Evolutionary conservation across 768 basidiomycete species (phyloP), one percentile per base, ranked within the genome.

Genomic region (Gautieria morchelliformis): DNA sequence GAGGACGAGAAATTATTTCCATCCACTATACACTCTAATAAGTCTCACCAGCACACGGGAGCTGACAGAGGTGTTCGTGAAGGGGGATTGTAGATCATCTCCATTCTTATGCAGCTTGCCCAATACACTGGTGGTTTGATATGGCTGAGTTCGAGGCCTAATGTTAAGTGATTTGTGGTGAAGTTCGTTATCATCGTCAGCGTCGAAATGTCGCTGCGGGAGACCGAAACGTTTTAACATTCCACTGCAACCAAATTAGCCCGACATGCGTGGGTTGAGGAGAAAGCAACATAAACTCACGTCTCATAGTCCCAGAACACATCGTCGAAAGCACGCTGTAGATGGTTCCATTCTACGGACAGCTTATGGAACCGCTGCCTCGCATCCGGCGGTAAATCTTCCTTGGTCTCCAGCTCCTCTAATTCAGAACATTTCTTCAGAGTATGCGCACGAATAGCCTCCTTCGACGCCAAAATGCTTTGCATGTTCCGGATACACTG

Each of bases 11-110:
- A 17, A 24, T 37, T 52, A 52, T 17, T 52, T 52, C 51, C 51
- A 52, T 52, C 51, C 51, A n/a, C 51, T 40, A 39, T 52, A 52
- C 33, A 52, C 51, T 52, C 51, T 35, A 39, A 52, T 35, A 32
- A 20, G 9, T 22, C 51, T 52, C 17, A 52, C 51, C 20, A 4
- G 32, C 14, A 40, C 3, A 39, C 17, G 32, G 37, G 51, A 52
- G 33, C 15, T n/a, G n/a, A 19, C n/a, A 32, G 35, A 40, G 11
- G n/a, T 52, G 32, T 32, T n/a, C 24, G 48, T n/a, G 48, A 14
- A 6, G n/a, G 48, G 48, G 5, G 24, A 49, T 30, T 7, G 32
- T 44, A 19, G 42, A 22, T n/a, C 20, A 17, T 44, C 42, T 5
- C 42, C n/a, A 44, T 14, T 44, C 20, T 44, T 44, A 22, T 44